These are phyloP conservation scores for Hanseniaspora valbyensis DNA, from an alignment of 805 yeast genomes.

Conservation along the genomic window DNA sequence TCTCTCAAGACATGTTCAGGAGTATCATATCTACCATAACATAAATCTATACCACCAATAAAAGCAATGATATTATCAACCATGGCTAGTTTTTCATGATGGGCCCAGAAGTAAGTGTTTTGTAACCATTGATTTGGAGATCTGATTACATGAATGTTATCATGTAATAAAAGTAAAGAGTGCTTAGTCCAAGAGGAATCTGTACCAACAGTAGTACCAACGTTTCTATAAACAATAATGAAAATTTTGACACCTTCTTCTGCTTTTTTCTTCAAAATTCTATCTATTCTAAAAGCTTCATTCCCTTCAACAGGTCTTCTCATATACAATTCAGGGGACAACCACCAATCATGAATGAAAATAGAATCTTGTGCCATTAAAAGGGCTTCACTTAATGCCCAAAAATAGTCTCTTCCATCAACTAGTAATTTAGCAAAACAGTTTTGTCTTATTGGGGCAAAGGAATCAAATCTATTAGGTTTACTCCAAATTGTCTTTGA, in stretches of 20 bases:
- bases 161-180: conserved; percentile 72
- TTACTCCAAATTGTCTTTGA: conserved; percentile 61
- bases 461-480: conserved; percentile 68
- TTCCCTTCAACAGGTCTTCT: conserved; percentile 92
- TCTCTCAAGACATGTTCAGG: conserved; percentile 88
- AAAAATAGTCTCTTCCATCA: conserved; percentile 89
- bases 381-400: conserved; percentile 89
- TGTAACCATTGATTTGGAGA: conserved; percentile 93
- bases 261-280: conserved; percentile 79
- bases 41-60: conserved; percentile 89
- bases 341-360: conserved; percentile 98
- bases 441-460: conserved; percentile 80
- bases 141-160: conserved; percentile 77
- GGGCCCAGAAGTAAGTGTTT: conserved; percentile 96
- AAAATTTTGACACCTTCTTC: conserved; percentile 90
- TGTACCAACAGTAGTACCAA: conserved; percentile 82
- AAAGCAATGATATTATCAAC: conserved; percentile 83
- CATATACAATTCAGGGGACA: conserved; percentile 84
- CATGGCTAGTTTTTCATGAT: conserved; percentile 84
- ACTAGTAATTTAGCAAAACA: conserved; percentile 95
- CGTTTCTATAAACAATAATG: conserved; percentile 85
- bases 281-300: conserved; percentile 85
- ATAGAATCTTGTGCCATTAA: conserved; percentile 89
- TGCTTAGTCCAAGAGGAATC: conserved; percentile 94
- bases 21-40: conserved; percentile 93